Evolutionary conservation across 2,329 filamentous ascomycete genomes (phyloP).

Genomic region (Pseudocercospora macadamiae): DNA sequence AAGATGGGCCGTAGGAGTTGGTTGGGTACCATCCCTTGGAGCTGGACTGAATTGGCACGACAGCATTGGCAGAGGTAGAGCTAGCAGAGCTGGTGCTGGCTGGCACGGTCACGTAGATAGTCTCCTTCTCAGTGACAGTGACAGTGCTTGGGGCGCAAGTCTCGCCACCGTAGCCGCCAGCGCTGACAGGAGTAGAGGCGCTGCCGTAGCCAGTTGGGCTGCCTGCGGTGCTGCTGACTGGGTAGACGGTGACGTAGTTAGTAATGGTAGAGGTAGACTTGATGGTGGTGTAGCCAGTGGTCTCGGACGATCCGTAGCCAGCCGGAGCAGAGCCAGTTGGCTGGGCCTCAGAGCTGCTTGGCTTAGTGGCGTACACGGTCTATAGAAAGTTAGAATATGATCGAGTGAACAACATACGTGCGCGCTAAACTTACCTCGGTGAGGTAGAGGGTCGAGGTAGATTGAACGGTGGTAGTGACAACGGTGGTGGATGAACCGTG

Average conservation of each 20-base stretch:
- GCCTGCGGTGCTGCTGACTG: constrained; percentile 22
- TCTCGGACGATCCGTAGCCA: constrained; percentile 9
- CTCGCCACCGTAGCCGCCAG: constrained; percentile 19
- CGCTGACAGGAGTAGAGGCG: constrained; percentile 16
- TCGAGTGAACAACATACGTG: background rate
- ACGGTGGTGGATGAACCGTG: constrained; percentile 38
- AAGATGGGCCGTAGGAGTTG: constrained; percentile 13
- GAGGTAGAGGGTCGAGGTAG: constrained; percentile 38
- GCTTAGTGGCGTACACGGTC: constrained; percentile 33
- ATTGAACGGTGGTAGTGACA: constrained; percentile 40
- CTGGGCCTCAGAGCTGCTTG: constrained; percentile 14
- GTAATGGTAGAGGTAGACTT: constrained; percentile 39
- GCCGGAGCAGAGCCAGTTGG: constrained; percentile 15
- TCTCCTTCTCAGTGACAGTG: constrained; percentile 40
- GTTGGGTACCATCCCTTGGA: constrained; percentile 27
- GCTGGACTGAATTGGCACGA: constrained; percentile 30
- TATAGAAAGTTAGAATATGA: background rate
- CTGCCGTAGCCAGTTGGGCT: constrained; percentile 20
- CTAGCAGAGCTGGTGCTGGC: constrained; percentile 12
- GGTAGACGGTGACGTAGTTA: constrained; percentile 40
- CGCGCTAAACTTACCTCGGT: constrained; percentile 21
- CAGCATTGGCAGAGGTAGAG: constrained; percentile 7
- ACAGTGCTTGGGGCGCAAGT: constrained; percentile 35
- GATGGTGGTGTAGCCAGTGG: constrained; percentile 31
- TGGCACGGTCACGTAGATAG: constrained; percentile 34